Evolutionary conservation across 495 filamentous ascomycete species (phyloP), one percentile per base, ranked within the genome.

Genomic region (Penicillium longicatenatum): DNA sequence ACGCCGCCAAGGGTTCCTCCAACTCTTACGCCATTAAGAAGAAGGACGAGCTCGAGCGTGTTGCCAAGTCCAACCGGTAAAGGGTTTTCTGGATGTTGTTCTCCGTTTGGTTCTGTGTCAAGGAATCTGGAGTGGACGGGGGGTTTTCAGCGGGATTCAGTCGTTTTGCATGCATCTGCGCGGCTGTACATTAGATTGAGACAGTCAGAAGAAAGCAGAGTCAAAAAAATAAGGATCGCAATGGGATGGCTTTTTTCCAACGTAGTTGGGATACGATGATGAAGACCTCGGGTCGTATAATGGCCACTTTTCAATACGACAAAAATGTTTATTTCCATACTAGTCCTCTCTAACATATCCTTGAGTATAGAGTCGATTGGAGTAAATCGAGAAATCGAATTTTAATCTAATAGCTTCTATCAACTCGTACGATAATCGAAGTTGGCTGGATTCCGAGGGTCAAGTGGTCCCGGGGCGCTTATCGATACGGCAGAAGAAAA

Each of bases 21-120:
- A 99, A 99, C 90, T 96, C 91, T 62, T 99, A 98, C 75, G 94
- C 94, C 62, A 99, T 99, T 85, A 99, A 99, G 91, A 99, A 99
- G 91, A 99, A 99, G 92, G 94, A 99, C 78, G 95, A 99, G 88
- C 78, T 99, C 81, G 94, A 98, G 88, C 94, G 94, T 89, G 94
- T 98, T 75, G 94, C 94, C 79, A 98, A 98, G 91, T 90, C 86
- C 82, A 98, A 98, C 87, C 90, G 94, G 88, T 98, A 98, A 79
- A 79, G 64, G 69, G 70, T 67, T 62, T 70, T 63, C 71, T 75
- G 70, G 73, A 64, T 66, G 30, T 30, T 45, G 52, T 75, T 77
- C 72, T 77, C 73, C 75, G 75, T 78, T 78, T 78, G 69, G 68
- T 75, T 63, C 68, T 71, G 58, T 68, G 71, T 75, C 74, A 71